Conservation (phyloP, 2,329 filamentous ascomycete genomes). For the Xylaria sp. region DNA sequence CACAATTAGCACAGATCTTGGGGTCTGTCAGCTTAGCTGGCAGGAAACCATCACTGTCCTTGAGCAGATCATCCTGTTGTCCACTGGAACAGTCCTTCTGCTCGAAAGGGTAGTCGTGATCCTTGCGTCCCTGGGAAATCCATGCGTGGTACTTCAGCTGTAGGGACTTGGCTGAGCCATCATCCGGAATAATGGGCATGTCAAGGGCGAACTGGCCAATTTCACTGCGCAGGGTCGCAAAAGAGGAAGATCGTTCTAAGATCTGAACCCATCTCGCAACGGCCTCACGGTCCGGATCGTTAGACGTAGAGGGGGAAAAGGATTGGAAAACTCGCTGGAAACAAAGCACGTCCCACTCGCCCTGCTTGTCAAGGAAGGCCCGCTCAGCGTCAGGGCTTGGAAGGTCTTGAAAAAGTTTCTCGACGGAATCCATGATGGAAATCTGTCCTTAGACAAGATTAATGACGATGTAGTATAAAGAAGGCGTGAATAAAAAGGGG, state of each 20-base stretch:
- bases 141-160: constrained; percentile 27
- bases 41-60: constrained; percentile 23
- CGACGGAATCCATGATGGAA: constrained; percentile 30
- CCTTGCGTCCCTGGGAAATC: constrained; percentile 32
- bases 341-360: constrained; percentile 1
- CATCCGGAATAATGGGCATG: constrained; percentile 20
- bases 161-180: constrained; percentile 29
- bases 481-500: background rate
- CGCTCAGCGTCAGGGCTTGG: constrained; percentile 20
- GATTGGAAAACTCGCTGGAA: background rate
- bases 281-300: constrained; percentile 9
- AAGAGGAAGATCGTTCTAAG: background rate
- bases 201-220: constrained; percentile 27
- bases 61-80: background rate
- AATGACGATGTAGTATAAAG: background rate
- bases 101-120: constrained; percentile 28
- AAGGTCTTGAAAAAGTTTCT: constrained; percentile 32
- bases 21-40: constrained; percentile 19
- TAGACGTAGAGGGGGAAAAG: constrained; percentile 4
- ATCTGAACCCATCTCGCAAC: background rate
- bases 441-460: background rate
- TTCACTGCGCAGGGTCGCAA: constrained; percentile 1
- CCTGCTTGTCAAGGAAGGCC: background rate
- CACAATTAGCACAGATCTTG: constrained; percentile 27
- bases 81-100: background rate